Evolutionary conservation across 306 rosid species (phyloP).

Genomic region (Fragaria iinumae): DNA sequence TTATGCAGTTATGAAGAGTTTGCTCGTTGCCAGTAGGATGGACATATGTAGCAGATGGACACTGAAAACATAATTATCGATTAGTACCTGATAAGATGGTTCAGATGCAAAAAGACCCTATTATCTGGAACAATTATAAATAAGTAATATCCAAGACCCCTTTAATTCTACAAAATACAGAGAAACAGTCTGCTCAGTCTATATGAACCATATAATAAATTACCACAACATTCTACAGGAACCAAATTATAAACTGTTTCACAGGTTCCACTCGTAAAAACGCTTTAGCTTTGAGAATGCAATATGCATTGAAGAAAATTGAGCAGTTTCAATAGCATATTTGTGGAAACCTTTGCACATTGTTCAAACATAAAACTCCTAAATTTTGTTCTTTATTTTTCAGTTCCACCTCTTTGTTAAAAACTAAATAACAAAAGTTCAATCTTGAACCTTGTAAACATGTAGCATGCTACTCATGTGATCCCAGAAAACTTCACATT

Average conservation of each 20-base stretch:
- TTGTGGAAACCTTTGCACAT: background rate
- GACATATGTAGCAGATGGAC: constrained; percentile 47
- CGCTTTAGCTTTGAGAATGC: background rate
- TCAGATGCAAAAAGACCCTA: background rate
- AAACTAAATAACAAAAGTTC: background rate
- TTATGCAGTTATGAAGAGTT: constrained; percentile 34
- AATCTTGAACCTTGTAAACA: background rate
- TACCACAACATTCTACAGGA: background rate
- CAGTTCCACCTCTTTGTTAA: background rate
- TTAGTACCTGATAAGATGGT: background rate
- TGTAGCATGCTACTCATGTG: background rate
- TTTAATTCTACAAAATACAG: background rate
- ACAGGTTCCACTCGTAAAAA: background rate
- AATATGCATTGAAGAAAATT: background rate
- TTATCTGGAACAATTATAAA: background rate
- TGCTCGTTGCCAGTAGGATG: constrained; percentile 70
- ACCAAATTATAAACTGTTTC: background rate
- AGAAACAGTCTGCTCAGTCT: background rate
- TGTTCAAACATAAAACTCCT: background rate
- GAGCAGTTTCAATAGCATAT: background rate
- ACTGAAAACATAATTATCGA: constrained; percentile 38
- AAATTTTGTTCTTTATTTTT: background rate
- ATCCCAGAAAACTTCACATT: background rate
- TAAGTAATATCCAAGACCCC: background rate
- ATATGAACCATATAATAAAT: too few relatives aligned